Base-by-base conservation (phyloP, 2,329 filamentous ascomycete genomes). In the Fusarium poae region DNA sequence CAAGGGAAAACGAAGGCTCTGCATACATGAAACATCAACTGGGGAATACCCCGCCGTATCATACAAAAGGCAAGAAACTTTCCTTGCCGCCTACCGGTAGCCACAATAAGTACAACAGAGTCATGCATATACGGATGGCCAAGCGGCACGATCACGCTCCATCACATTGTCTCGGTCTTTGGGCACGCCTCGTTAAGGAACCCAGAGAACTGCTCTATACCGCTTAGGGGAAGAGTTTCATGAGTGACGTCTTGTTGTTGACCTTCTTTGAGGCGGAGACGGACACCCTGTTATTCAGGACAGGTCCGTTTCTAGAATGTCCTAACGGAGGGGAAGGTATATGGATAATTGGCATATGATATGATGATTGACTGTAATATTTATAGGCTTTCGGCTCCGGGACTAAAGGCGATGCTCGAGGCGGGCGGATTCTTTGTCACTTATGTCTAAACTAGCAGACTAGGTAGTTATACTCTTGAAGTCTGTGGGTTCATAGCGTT, bases 121-220 rank as follows among this genome's bases (percentile, higher is more conserved):
- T 35, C 53, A 57, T 48, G 62, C 53, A 61, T 59, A 44, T 43
- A 50, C 48, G 32, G 35, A 42, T 18, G 15, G 30, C 32, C 43
- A 39, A 50, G 46, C 18, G 29, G 46, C 23, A 50, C 34, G 39
- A 20, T 27, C 40, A 40, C 25, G 8, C 37, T 56, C 25, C n/a
- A 37, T 25, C 35, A 56, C 35, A 37, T 35, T 25, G 29, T 44
- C 21, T 35, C 27, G 21, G 46, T 11, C 23, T 23, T 35, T 35
- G 48, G 32, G 20, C 32, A 43, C 62, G 42, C 66, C 68, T 73
- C 70, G 63, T 66, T 46, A 50, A 66, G 34, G 20, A 29, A 30
- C 23, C 12, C 32, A 55, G 25, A 46, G 39, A 25, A 32, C 18
- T 30, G 9, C 13, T 40, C 29, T 45, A 37, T 48, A 42, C 32